These are phyloP conservation scores for Acer saccharum DNA, from an alignment of 345 rosid genomes.

Conservation along the genomic window DNA sequence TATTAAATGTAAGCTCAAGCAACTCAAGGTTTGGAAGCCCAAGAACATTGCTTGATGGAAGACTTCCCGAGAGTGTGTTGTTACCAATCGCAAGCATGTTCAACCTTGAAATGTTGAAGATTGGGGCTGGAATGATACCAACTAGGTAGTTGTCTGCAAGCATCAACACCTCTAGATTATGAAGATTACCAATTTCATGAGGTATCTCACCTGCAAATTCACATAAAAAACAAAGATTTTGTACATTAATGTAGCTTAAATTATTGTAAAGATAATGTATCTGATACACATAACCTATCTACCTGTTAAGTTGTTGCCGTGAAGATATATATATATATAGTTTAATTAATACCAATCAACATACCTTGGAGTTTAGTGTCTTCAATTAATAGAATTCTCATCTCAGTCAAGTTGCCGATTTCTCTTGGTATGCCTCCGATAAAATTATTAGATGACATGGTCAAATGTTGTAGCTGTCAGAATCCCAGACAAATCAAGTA, in stretches of 20 bases:
- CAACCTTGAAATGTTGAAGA: conserved; percentile 14
- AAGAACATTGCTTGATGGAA: background rate
- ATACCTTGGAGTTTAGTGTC: conserved; percentile 2
- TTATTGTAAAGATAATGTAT: background rate
- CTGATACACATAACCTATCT: background rate
- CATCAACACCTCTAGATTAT: background rate
- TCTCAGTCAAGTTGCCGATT: conserved; percentile 17
- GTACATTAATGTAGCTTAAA: too few species aligned
- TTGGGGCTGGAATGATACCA: background rate
- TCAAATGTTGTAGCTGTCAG: background rate
- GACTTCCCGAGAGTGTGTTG: background rate
- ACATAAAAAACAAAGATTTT: too few species aligned
- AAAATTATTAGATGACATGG: conserved; percentile 1
- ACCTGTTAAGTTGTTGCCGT: conserved; percentile 22
- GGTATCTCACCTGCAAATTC: conserved; percentile 5
- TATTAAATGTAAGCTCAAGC: background rate
- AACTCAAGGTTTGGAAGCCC: background rate
- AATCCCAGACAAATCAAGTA: background rate
- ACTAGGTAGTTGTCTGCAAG: background rate
- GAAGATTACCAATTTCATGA: background rate
- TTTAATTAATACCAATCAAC: too few species aligned
- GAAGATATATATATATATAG: too few species aligned
- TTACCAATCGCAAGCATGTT: background rate
- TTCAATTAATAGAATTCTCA: background rate
- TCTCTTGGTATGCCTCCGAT: conserved; percentile 12